phyloP scores from a whole-genome alignment of 352 stramenopile species.

The Peronospora destructor region DNA sequence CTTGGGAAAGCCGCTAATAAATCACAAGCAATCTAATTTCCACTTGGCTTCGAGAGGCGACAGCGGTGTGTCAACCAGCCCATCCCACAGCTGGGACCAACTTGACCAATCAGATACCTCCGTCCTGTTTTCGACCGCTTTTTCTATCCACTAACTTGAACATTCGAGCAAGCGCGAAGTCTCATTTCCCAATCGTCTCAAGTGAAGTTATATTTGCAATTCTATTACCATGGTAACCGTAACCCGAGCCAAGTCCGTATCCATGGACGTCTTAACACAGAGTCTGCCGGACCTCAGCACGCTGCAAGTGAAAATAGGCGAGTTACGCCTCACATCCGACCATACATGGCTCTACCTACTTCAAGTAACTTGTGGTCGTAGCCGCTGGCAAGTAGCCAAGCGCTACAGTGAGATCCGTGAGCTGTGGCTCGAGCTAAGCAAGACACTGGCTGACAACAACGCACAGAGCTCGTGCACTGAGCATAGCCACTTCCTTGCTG shows the following conservation, averaged over 20 bases:
- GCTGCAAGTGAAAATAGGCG: slow-evolving; percentile 45
- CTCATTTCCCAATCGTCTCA: slow-evolving; percentile 22
- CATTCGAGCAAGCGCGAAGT: slow-evolving; percentile 11
- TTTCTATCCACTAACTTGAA: slow-evolving; percentile 23
- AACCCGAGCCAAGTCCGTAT: slow-evolving; percentile 23
- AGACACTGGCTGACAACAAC: slow-evolving; percentile 25
- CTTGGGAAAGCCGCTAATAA: background rate
- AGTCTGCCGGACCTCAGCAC: slow-evolving; percentile 35
- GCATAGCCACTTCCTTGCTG: slow-evolving; percentile 57
- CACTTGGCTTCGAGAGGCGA: slow-evolving; percentile 8
- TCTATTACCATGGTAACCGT: slow-evolving; percentile 15
- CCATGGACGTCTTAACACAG: slow-evolving; percentile 17
- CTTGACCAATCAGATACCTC: slow-evolving; percentile 19
- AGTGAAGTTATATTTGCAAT: background rate
- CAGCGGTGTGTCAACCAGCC: slow-evolving; percentile 5
- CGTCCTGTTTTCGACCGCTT: background rate
- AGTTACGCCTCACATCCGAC: slow-evolving; percentile 48
- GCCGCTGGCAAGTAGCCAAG: slow-evolving; percentile 45
- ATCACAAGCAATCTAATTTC: slow-evolving; percentile 1
- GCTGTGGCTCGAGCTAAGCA: slow-evolving; percentile 51
- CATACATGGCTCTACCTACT: slow-evolving; percentile 66
- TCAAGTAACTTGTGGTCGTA: slow-evolving; percentile 41
- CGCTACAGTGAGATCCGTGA: slow-evolving; percentile 72
- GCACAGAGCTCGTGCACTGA: slow-evolving; percentile 32
- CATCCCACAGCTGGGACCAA: slow-evolving; percentile 18